Conservation (phyloP, 306 rosid species). For the Prosopis cineraria region DNA sequence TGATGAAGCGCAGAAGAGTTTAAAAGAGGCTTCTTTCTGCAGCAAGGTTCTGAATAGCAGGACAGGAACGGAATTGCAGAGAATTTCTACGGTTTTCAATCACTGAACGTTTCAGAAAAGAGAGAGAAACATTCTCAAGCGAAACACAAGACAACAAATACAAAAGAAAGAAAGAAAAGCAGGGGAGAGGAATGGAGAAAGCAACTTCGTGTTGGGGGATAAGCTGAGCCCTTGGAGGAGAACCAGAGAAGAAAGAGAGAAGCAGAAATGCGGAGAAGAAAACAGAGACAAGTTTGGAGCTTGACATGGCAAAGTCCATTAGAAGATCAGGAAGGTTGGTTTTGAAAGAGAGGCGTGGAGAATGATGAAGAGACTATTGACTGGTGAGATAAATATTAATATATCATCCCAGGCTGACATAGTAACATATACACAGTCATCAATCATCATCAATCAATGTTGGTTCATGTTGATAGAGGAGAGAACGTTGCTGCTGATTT, state of each 20-base stretch:
- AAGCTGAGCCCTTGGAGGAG: slow-evolving; percentile 61
- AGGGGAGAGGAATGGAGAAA: not conserved
- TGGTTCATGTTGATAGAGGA: no score
- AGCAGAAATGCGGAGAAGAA: slow-evolving; percentile 36
- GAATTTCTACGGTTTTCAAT: not conserved
- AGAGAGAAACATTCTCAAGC: not conserved
- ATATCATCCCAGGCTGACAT: no score
- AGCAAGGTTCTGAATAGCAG: not conserved
- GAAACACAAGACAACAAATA: not conserved
- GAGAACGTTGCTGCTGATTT: no score
- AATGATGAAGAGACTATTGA: no score
- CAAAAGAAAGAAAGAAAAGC: not conserved
- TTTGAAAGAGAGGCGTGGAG: not conserved
- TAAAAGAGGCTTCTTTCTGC: not conserved
- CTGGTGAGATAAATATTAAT: no score
- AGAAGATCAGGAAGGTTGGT: not conserved
- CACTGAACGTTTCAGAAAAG: not conserved
- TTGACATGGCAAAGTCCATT: slow-evolving; percentile 45
- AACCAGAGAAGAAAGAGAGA: slow-evolving; percentile 45
- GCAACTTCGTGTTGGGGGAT: slow-evolving; percentile 77
- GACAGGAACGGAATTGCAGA: slow-evolving; percentile 15
- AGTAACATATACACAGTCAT: no score
- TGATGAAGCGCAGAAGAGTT: not conserved
- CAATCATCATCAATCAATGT: no score
- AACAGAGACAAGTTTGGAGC: slow-evolving; percentile 29